These are phyloP conservation scores for Rasamsonia emersonii DNA, from an alignment of 2,329 filamentous ascomycete species.

Conservation along the genomic window DNA sequence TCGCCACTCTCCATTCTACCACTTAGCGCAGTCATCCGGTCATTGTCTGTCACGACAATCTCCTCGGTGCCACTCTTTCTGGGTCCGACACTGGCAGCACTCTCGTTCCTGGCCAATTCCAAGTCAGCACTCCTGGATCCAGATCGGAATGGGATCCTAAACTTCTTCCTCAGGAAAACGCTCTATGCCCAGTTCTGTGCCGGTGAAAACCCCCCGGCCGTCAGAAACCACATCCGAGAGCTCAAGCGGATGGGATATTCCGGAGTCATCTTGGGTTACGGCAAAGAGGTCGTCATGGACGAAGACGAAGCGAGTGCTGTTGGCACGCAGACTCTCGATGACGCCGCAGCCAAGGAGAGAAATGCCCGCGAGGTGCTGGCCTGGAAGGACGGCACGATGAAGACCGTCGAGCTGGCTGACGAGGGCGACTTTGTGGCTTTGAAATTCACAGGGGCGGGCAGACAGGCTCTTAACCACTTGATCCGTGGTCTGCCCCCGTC, in stretches of 20 bases:
- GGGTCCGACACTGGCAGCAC: conserved; percentile 57
- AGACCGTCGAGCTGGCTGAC: conserved; percentile 49
- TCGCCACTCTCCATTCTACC: conserved; percentile 10
- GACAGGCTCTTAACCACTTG: conserved; percentile 60
- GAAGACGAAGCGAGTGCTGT: conserved; percentile 31
- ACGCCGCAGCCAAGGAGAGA: conserved; percentile 4
- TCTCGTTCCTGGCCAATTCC: conserved; percentile 62
- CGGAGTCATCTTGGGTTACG: conserved; percentile 79
- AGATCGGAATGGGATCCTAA: conserved; percentile 64
- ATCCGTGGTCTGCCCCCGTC: conserved; percentile 55
- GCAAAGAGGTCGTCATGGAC: conserved; percentile 66
- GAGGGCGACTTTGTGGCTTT: conserved; percentile 55
- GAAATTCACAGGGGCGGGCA: conserved; percentile 79
- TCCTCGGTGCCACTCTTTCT: conserved; percentile 43
- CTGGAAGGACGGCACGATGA: conserved; percentile 67
- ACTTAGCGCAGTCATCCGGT: conserved; percentile 9
- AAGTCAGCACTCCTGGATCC: conserved; percentile 59
- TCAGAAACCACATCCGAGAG: conserved; percentile 53
- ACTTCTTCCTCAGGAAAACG: conserved; percentile 64
- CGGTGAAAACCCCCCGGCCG: conserved; percentile 63
- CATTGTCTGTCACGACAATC: conserved; percentile 10
- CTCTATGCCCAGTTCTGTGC: conserved; percentile 91
- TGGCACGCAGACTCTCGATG: conserved; percentile 3
- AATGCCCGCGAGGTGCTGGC: conserved; percentile 25
- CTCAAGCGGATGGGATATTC: conserved; percentile 69